Conservation (phyloP, 78 protist species). For the Pigoraptor vietnamica region DNA sequence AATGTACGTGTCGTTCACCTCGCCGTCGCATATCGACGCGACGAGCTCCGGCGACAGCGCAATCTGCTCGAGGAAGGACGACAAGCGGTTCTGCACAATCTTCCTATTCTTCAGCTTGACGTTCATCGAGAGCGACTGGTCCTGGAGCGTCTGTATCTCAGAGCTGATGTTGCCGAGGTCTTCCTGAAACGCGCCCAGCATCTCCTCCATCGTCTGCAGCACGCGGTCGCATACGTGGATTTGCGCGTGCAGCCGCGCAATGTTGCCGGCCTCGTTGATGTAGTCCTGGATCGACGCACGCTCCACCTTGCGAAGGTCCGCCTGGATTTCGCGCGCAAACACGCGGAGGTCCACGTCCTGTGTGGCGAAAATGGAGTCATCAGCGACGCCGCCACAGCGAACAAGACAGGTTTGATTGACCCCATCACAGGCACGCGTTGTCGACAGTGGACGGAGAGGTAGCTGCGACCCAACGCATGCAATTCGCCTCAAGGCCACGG, state of each 20-base stretch:
- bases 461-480: no score
- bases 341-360: constrained; percentile 16
- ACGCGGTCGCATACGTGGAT: constrained; percentile 34
- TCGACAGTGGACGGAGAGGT: no score
- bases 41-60: not conserved
- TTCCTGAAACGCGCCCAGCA: constrained; percentile 38
- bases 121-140: constrained; percentile 39
- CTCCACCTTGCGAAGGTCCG: not conserved
- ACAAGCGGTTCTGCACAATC: not conserved
- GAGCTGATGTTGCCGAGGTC: constrained; percentile 33
- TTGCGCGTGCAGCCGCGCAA: constrained; percentile 35
- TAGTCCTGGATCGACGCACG: constrained; percentile 15
- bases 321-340: constrained; percentile 10
- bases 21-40: not conserved
- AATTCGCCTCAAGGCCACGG: no score
- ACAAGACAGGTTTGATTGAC: no score
- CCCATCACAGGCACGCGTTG: no score
- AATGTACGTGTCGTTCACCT: not conserved
- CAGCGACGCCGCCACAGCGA: no score
- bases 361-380: no score
- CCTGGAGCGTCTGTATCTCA: constrained; percentile 52
- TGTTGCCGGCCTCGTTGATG: constrained; percentile 15
- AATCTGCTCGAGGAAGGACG: not conserved
- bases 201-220: constrained; percentile 33
- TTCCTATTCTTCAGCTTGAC: constrained; percentile 33